Evolutionary conservation across 2,329 filamentous ascomycete genomes (phyloP).

Genomic region (Fusarium chaquense): DNA sequence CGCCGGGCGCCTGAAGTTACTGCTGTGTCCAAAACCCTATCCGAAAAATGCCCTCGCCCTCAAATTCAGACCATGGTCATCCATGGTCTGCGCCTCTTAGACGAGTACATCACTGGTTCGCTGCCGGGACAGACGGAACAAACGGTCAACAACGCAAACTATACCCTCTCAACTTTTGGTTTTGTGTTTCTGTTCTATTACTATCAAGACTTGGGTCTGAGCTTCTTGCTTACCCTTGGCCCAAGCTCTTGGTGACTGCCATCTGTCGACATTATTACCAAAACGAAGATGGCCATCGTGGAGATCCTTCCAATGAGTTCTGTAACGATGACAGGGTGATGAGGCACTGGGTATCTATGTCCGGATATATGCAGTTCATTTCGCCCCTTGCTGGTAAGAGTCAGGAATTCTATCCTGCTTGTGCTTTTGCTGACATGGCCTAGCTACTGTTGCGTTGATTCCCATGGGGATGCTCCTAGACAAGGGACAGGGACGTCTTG

Average conservation of each 20-base stretch:
- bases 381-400: not conserved
- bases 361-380: not conserved
- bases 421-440: not conserved
- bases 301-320: conserved; percentile 3
- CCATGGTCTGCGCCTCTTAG: not conserved
- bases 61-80: not conserved
- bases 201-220: not conserved
- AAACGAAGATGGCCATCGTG: not conserved
- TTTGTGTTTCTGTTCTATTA: not conserved
- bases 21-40: not conserved
- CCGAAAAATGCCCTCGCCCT: not conserved
- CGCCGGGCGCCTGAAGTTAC: rapidly evolving
- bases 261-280: conserved; percentile 11
- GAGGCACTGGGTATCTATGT: not conserved
- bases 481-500: not conserved
- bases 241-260: conserved; percentile 4
- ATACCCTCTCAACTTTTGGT: conserved; percentile 17
- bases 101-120: not conserved
- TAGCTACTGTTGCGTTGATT: conserved; percentile 9
- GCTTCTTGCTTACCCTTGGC: conserved; percentile 5
- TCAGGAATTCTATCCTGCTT: too few relatives aligned
- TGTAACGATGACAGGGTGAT: conserved; percentile 2
- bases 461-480: conserved; percentile 5
- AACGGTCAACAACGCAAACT: not conserved
- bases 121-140: not conserved